phyloP scores from a whole-genome alignment of 2,329 filamentous ascomycete genomes.

The Fusarium albosuccineum region DNA sequence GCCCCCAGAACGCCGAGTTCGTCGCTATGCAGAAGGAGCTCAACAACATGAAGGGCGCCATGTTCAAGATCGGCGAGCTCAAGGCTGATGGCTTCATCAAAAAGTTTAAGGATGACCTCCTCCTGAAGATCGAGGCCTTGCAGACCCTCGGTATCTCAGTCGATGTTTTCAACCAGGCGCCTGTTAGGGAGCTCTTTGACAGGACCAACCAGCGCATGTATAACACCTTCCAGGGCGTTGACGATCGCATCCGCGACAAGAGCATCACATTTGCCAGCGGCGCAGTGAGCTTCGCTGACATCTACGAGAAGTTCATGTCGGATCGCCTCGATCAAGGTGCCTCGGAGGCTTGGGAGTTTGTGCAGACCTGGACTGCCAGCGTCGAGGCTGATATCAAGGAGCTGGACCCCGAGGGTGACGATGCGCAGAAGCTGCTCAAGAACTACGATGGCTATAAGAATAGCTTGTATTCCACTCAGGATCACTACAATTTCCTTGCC shows the following conservation, averaged over 20 bases:
- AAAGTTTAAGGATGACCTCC: neutral
- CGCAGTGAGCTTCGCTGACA: conserved; percentile 9
- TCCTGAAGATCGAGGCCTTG: conserved; percentile 1
- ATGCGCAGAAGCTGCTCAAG: neutral
- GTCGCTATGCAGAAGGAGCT: conserved; percentile 5
- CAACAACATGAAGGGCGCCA: conserved; percentile 19
- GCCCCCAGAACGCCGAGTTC: conserved; percentile 11
- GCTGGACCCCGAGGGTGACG: neutral
- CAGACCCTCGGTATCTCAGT: conserved; percentile 14
- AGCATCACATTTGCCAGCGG: neutral
- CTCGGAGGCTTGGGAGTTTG: conserved; percentile 12
- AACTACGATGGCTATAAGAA: conserved; percentile 1
- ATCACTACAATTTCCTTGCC: conserved; percentile 5
- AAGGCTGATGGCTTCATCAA: neutral
- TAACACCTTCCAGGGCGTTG: conserved; percentile 14
- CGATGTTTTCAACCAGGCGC: conserved; percentile 6
- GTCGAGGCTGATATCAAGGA: neutral
- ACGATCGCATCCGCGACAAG: neutral
- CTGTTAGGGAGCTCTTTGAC: conserved; percentile 5
- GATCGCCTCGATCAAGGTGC: neutral
- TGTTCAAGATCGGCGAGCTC: conserved; percentile 16
- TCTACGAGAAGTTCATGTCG: conserved; percentile 15
- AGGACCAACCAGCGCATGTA: conserved; percentile 20
- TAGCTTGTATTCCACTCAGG: neutral
- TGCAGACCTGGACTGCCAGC: conserved; percentile 2